Conservation (phyloP, 768 basidiomycete species). For the Termitomyces bulborhizus region DNA sequence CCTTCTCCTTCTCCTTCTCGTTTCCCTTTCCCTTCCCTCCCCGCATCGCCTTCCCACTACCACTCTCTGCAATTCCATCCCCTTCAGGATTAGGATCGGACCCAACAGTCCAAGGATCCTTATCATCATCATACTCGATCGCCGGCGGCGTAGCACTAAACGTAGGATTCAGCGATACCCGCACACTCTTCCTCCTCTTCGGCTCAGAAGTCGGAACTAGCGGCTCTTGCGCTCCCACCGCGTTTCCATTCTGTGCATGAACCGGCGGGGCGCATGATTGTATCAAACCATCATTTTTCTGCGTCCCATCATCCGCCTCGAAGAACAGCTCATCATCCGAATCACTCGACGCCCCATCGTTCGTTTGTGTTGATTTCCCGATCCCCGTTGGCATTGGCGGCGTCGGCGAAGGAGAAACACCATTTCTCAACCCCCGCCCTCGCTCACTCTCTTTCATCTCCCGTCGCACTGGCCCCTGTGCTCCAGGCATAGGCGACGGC, state of each 20-base stretch:
- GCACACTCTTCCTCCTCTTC: slow-evolving; percentile 61
- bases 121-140: slow-evolving; percentile 37
- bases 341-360: slow-evolving; percentile 48
- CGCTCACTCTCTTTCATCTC: slow-evolving; percentile 3
- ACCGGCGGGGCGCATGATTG: not conserved
- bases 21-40: not conserved
- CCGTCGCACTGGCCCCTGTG: not conserved
- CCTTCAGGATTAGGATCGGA: not conserved
- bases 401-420: not conserved
- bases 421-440: slow-evolving; percentile 17
- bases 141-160: slow-evolving; percentile 70
- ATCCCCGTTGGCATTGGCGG: not conserved
- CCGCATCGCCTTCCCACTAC: not conserved
- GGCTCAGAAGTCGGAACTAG: slow-evolving; percentile 17
- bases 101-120: slow-evolving; percentile 5
- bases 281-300: not conserved
- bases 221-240: not conserved
- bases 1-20: slow-evolving; percentile 10
- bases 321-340: slow-evolving; percentile 39
- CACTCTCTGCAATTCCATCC: slow-evolving; percentile 6
- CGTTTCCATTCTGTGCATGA: not conserved
- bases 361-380: not conserved
- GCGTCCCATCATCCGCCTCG: slow-evolving; percentile 16
- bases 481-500: slow-evolving; percentile 34
- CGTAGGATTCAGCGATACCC: slow-evolving; percentile 72